Conservation (phyloP, 2,329 filamentous ascomycete species). For the Penicillium sp. region DNA sequence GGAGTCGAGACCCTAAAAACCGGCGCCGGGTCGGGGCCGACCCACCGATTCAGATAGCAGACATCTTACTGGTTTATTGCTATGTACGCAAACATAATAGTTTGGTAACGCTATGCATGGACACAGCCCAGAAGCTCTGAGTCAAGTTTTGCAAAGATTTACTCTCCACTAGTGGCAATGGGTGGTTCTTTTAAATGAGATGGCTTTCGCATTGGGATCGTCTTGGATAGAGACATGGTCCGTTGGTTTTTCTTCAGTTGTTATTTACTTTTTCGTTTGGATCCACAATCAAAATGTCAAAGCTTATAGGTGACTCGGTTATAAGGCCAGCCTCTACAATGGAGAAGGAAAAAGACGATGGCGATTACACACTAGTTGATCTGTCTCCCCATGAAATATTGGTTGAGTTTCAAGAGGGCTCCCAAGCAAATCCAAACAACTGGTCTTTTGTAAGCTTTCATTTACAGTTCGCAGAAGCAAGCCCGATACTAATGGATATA, state of each 20-base stretch:
- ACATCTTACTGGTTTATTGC: conserved; percentile 16
- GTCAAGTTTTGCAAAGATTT: conserved; percentile 14
- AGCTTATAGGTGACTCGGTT: conserved; percentile 2
- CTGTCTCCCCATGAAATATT: conserved; percentile 22
- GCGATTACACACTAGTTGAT: conserved; percentile 21
- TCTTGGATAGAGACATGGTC: conserved; percentile 1
- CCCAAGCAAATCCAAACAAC: conserved; percentile 25
- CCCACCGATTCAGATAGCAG: conserved; percentile 11
- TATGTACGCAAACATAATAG: conserved; percentile 13
- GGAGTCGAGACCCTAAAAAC: conserved; percentile 5
- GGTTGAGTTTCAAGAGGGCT: conserved; percentile 28
- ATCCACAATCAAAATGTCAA: conserved; percentile 8
- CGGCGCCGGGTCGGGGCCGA: conserved; percentile 24
- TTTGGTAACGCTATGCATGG: conserved; percentile 15
- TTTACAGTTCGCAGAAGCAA: neutral
- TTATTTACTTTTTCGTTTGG: neutral
- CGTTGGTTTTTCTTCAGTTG: neutral
- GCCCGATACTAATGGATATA: conserved; percentile 1
- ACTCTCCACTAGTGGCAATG: conserved; percentile 5
- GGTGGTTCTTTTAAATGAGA: conserved; percentile 15
- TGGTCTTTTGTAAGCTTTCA: conserved; percentile 28
- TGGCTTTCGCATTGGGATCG: neutral
- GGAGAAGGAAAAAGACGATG: neutral
- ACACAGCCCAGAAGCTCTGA: conserved; percentile 19
- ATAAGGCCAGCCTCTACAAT: conserved; percentile 1